A percentile compares a stretch with the other conserved stretches of the same genome.
These are phyloP conservation scores for Leccinum laetum DNA, from an alignment of 1,284 basidiomycete species.

Conservation along the genomic window DNA sequence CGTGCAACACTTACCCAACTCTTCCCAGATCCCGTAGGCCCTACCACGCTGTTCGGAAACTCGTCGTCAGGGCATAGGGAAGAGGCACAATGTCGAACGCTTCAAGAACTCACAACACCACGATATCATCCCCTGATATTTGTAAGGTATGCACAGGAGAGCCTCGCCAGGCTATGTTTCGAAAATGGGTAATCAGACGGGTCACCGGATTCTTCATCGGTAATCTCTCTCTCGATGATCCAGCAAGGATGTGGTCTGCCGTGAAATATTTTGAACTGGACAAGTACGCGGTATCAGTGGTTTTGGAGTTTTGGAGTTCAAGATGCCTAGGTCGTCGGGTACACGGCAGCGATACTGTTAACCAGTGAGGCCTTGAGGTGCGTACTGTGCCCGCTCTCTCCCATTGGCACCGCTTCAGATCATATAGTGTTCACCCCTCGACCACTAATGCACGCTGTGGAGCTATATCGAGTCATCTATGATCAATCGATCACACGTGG, in stretches of 20 bases:
- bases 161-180: constrained; percentile 16
- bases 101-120: constrained; percentile 17
- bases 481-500: no score
- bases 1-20: constrained; percentile 13
- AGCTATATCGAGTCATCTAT: no score
- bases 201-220: background rate
- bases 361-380: background rate
- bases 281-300: background rate
- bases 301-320: background rate
- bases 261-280: background rate
- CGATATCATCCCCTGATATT: constrained; percentile 17
- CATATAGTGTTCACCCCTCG: background rate
- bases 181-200: constrained; percentile 1
- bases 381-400: background rate
- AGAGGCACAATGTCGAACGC: background rate
- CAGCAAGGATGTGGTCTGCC: no score
- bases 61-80: background rate
- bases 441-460: no score
- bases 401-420: background rate
- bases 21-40: constrained; percentile 25
- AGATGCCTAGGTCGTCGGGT: background rate
- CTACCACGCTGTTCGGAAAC: constrained; percentile 16
- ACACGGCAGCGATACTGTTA: background rate
- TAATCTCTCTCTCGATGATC: background rate
- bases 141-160: constrained; percentile 1